Evolutionary conservation across 2,329 filamentous ascomycete genomes (phyloP).

Genomic region (Hypomyces perniciosus): DNA sequence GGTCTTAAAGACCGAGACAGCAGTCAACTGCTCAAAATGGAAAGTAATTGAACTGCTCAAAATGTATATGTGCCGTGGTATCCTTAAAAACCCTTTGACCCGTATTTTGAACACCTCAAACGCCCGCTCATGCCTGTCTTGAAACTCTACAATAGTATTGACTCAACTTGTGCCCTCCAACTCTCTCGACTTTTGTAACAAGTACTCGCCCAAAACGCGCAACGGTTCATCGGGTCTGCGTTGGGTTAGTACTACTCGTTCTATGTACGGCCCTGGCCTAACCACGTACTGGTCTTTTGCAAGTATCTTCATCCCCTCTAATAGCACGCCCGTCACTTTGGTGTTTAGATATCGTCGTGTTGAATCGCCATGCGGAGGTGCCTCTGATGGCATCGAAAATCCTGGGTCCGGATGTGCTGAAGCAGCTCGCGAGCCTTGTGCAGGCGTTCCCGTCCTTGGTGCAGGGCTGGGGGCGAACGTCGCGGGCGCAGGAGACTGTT

Average conservation of each 20-base stretch:
- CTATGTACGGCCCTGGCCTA: not conserved
- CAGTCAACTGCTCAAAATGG: conserved; percentile 28
- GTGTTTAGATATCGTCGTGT: conserved; percentile 66
- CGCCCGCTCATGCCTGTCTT: conserved; percentile 7
- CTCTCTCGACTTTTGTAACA: conserved; percentile 62
- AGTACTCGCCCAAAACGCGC: conserved; percentile 62
- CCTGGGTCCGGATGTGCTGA: conserved; percentile 51
- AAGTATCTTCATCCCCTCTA: conserved; percentile 70
- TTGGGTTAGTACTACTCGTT: conserved; percentile 3
- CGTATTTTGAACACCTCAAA: conserved; percentile 9
- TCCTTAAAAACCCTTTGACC: conserved; percentile 8
- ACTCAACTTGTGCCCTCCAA: conserved; percentile 40
- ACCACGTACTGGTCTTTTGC: conserved; percentile 64
- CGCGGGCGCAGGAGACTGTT: conserved; percentile 32
- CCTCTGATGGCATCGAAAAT: conserved; percentile 52
- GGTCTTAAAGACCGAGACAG: conserved; percentile 28
- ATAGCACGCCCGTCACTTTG: conserved; percentile 59
- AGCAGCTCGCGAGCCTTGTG: conserved; percentile 47
- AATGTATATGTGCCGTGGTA: conserved; percentile 22
- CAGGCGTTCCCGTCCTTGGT: conserved; percentile 45
- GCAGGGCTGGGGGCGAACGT: conserved; percentile 36
- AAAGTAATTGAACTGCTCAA: conserved; percentile 29
- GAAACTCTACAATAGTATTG: not conserved
- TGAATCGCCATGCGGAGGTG: conserved; percentile 60
- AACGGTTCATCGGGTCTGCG: conserved; percentile 62